Conservation (phyloP, 805 yeast species). For the Starmerella tilneyi region DNA sequence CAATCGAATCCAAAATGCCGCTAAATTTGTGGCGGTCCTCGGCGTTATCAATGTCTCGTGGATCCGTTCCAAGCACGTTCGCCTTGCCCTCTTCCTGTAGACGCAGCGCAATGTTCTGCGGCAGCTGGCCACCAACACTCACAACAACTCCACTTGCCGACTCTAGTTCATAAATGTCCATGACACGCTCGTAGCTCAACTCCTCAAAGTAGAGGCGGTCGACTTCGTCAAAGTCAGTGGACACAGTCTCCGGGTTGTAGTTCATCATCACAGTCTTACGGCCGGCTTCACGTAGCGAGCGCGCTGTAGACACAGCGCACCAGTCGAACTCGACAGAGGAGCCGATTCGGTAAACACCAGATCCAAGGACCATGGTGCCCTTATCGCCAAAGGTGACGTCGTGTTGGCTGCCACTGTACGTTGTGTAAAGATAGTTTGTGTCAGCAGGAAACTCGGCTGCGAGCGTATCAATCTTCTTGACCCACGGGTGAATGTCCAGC, state of each 20-base stretch:
- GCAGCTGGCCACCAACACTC: constrained; percentile 95
- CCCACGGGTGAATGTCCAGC: constrained; percentile 78
- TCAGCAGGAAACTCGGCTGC: constrained; percentile 99
- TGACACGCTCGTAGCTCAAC: constrained; percentile 85
- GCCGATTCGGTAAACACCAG: constrained; percentile 99
- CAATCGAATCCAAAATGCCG: constrained; percentile 80
- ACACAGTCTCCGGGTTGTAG: constrained; percentile 97
- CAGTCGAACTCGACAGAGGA: constrained; percentile 98
- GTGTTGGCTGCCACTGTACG: constrained; percentile 80
- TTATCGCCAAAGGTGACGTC: constrained; percentile 80
- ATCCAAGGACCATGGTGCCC: constrained; percentile 90
- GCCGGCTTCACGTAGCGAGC: constrained; percentile 80
- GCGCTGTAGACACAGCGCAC: constrained; percentile 97
- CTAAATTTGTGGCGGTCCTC: constrained; percentile 98
- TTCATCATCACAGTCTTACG: constrained; percentile 90
- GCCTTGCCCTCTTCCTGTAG: constrained; percentile 60
- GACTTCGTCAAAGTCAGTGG: constrained; percentile 96
- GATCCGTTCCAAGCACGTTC: constrained; percentile 84
- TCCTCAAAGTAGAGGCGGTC: constrained; percentile 96
- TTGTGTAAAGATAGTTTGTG: constrained; percentile 90
- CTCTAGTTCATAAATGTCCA: constrained; percentile 95
- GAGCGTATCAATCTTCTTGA: constrained; percentile 90
- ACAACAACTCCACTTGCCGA: constrained; percentile 83
- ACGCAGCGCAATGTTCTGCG: constrained; percentile 88
- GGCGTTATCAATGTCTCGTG: constrained; percentile 90